A percentile compares a stretch with the other conserved stretches of the same genome.
These are phyloP conservation scores for Staphylotrichum tortipilum DNA, from an alignment of 495 filamentous ascomycete species.

Conservation along the genomic window DNA sequence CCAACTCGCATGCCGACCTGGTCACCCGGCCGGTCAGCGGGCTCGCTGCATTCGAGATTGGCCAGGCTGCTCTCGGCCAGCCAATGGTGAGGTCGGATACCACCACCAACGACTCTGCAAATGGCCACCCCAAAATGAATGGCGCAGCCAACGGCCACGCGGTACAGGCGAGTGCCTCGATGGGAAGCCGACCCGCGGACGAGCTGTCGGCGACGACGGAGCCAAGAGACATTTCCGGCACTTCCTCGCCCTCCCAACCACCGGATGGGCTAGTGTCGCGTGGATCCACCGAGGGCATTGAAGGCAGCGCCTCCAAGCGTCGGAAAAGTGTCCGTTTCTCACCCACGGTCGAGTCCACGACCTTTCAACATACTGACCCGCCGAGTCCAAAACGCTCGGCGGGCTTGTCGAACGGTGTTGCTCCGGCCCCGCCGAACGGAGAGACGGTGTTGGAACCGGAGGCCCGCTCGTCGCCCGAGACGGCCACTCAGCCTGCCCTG, in stretches of 20 bases:
- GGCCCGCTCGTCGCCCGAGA: not conserved
- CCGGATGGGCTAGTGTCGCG: no score
- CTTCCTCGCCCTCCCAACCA: slow-evolving; percentile 4
- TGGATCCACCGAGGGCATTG: not conserved
- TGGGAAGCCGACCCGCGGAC: not conserved
- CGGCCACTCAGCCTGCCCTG: not conserved
- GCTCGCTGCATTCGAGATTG: not conserved
- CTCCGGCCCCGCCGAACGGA: not conserved
- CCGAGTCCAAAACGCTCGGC: slow-evolving; percentile 25
- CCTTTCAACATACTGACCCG: slow-evolving; percentile 42
- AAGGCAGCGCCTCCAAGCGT: slow-evolving; percentile 21
- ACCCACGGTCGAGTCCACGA: slow-evolving; percentile 49
- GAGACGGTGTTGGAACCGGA: not conserved
- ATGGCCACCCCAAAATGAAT: not conserved
- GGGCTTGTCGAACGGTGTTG: not conserved
- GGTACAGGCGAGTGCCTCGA: slow-evolving; percentile 18
- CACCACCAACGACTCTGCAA: no score
- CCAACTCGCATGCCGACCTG: slow-evolving; percentile 22
- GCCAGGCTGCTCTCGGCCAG: not conserved
- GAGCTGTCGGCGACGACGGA: not conserved
- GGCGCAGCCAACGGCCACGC: not conserved
- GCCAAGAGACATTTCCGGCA: slow-evolving; percentile 3
- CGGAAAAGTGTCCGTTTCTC: slow-evolving; percentile 59
- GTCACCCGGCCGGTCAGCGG: not conserved
- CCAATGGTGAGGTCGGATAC: no score